Percentiles rank a stretch among this genome's conserved stretches.
Evolutionary conservation across 1,284 basidiomycete genomes (phyloP).

Genomic region (Earliella scabrosa): DNA sequence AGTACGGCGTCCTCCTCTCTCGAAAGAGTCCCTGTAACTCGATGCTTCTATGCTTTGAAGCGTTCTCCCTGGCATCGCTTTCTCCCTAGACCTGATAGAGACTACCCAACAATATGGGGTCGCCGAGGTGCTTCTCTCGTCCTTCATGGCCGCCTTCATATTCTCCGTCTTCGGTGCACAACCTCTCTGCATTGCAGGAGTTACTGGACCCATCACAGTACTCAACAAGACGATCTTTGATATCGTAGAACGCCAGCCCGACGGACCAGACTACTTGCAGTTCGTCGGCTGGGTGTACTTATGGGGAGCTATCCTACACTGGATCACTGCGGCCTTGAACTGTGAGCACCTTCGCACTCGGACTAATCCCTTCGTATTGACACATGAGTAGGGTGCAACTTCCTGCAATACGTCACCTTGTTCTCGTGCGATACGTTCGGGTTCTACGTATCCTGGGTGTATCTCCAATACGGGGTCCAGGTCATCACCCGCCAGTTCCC

Average conservation of each 20-base stretch:
- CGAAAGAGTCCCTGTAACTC: neutral
- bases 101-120: constrained; percentile 91
- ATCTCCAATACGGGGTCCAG: constrained; percentile 90
- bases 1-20: constrained; percentile 25
- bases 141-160: constrained; percentile 90
- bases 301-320: constrained; percentile 94
- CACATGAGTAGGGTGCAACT: constrained; percentile 67
- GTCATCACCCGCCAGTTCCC: constrained; percentile 77
- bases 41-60: constrained; percentile 39
- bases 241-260: constrained; percentile 62
- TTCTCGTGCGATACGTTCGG: constrained; percentile 96
- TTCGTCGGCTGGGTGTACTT: constrained; percentile 93
- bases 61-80: constrained; percentile 90
- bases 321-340: constrained; percentile 85
- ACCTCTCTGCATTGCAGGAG: constrained; percentile 92
- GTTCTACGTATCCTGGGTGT: constrained; percentile 89
- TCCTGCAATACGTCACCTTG: constrained; percentile 85
- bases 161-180: constrained; percentile 92
- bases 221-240: constrained; percentile 91
- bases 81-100: constrained; percentile 92
- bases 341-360: constrained; percentile 47
- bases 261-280: constrained; percentile 79
- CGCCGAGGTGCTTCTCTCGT: constrained; percentile 81
- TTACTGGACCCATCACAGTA: constrained; percentile 91
- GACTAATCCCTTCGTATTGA: neutral